Base-by-base conservation (phyloP, 352 stramenopile genomes). In the Globisporangium carolinianum region DNA sequence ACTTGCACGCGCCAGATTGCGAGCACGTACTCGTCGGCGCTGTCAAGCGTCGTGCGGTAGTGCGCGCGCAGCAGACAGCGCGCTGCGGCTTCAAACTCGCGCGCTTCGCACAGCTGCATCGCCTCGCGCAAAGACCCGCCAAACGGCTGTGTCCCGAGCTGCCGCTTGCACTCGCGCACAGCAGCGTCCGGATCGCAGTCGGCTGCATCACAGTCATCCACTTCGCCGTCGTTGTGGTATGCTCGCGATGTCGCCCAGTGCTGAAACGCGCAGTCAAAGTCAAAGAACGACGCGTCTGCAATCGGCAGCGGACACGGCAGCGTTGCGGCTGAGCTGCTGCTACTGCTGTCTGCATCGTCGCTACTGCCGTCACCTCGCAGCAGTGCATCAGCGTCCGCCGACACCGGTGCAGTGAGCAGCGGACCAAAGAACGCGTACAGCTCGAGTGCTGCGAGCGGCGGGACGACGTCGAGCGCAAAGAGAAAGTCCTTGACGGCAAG, bases 401-500 rank as follows among this genome's bases (percentile, higher is more conserved):
- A 64, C 55, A 8, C 7, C 5, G 39, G 39, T 14, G 7, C 7
- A 12, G 7, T 47, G 7, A 70, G 55, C 17, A 66, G 47, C 2
- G 48, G 52, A 0, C 57, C 68, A 53, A 82, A 71, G 2, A 73
- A 32, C 5, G 62, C 54, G 0, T 64, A 73, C 0, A 83, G 60
- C 37, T 76, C 53, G 32, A 68, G 73, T 12, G 53, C 39, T 0
- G 58, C 47, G 36, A 84, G 68, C 41, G 62, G 71, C 0, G 75
- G 73, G 10, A 87, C 66, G 6, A 67, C 60, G 35, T 77, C 62
- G 2, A 86, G 62, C 12, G 55, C 73, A 39, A 74, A 84, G 7
- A 87, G 58, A 24, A 83, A 84, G 47, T 86, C 77, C 6, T 76
- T 73, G n/a, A 75, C 65, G 1, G 75, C 73, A 35, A 86, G 75